Evolutionary conservation across 768 basidiomycete species (phyloP).

Genomic region (Russula ochroleuca): DNA sequence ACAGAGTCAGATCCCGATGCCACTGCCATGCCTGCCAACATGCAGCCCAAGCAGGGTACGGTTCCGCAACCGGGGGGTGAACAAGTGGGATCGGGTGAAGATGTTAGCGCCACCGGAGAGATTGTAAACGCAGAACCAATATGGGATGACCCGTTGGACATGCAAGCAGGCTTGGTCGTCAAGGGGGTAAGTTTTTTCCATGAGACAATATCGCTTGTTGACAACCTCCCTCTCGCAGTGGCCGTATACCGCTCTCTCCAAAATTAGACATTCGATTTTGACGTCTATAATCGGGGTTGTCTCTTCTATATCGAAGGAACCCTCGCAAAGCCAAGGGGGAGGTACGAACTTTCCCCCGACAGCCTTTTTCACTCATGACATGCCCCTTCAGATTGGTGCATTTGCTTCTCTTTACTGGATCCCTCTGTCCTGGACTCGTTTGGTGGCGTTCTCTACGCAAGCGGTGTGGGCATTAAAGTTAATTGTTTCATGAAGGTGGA

Average conservation of each 20-base stretch:
- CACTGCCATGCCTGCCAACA: not conserved
- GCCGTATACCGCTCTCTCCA: conserved; percentile 17
- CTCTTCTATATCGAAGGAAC: conserved; percentile 16
- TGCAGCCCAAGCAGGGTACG: not conserved
- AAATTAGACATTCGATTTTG: conserved; percentile 13
- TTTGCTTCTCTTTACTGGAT: conserved; percentile 48
- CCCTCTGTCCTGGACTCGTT: conserved; percentile 42
- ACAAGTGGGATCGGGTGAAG: not conserved
- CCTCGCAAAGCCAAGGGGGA: conserved; percentile 28
- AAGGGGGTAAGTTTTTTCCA: conserved; percentile 12
- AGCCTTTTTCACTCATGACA: not conserved
- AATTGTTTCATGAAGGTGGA: conserved; percentile 51
- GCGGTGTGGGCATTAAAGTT: conserved; percentile 30
- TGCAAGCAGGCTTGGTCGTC: conserved; percentile 18
- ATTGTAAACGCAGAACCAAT: not conserved
- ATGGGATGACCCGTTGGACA: conserved; percentile 1
- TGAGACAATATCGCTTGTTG: not conserved
- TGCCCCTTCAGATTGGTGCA: conserved; percentile 42
- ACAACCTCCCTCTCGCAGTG: conserved; percentile 2
- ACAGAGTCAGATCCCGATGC: not conserved
- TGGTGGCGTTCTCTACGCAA: conserved; percentile 28
- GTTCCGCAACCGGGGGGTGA: not conserved
- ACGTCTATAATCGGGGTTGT: conserved; percentile 37
- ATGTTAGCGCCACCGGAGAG: not conserved
- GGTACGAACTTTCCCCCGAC: conserved; percentile 30